These are phyloP conservation scores for Tolypocladium inflatum DNA, from an alignment of 2,329 filamentous ascomycete genomes.

Conservation along the genomic window DNA sequence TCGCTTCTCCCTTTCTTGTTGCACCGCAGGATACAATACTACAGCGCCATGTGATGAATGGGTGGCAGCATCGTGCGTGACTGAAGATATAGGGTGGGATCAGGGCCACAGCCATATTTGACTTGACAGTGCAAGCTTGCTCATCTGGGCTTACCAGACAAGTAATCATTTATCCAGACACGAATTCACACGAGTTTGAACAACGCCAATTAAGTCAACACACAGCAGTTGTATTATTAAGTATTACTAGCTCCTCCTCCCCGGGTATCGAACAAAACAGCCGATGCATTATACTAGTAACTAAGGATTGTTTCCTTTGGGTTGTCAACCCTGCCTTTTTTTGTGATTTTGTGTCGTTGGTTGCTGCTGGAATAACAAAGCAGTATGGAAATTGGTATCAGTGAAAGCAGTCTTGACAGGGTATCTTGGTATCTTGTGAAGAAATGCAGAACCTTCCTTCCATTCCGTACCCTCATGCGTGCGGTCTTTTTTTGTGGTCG, in stretches of 20 bases:
- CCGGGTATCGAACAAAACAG: constrained; percentile 30
- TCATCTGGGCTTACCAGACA: too few relatives aligned
- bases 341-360: constrained; percentile 11
- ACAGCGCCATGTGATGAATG: too few relatives aligned
- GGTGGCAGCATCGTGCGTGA: too few relatives aligned
- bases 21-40: too few relatives aligned
- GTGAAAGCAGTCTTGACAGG: constrained; percentile 41
- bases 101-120: too few relatives aligned
- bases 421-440: constrained; percentile 42
- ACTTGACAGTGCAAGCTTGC: too few relatives aligned
- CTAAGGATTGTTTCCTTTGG: constrained; percentile 6
- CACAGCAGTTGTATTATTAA: constrained; percentile 32
- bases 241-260: constrained; percentile 31
- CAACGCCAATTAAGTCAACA: constrained; percentile 9
- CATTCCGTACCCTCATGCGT: constrained; percentile 34
- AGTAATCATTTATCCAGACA: too few relatives aligned
- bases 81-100: too few relatives aligned
- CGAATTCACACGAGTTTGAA: neutral
- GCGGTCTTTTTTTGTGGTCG: constrained; percentile 13
- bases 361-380: constrained; percentile 12
- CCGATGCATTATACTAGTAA: constrained; percentile 17
- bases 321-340: constrained; percentile 8
- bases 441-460: constrained; percentile 45
- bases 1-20: too few relatives aligned
- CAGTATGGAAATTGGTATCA: constrained; percentile 30